These are phyloP conservation scores for Albatrellus ellisii DNA, from an alignment of 768 basidiomycete genomes.

Conservation along the genomic window DNA sequence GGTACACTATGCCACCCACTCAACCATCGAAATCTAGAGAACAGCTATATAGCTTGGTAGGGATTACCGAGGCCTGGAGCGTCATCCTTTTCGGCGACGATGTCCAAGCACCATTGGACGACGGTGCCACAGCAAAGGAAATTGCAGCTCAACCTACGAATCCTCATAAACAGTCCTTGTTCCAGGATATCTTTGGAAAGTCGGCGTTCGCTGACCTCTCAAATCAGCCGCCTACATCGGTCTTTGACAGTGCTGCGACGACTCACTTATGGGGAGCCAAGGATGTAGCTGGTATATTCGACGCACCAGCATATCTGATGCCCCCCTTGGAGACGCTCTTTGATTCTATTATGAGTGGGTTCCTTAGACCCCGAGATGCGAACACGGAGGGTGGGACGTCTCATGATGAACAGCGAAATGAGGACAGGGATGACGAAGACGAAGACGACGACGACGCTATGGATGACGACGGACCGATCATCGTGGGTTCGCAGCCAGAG, in stretches of 20 bases:
- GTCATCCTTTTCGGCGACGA: slow-evolving; percentile 60
- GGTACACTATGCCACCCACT: slow-evolving; percentile 22
- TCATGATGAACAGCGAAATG: slow-evolving; percentile 12
- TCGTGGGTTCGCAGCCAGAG: slow-evolving; percentile 17
- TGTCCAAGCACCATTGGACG: slow-evolving; percentile 26
- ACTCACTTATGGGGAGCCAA: slow-evolving; percentile 25
- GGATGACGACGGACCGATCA: slow-evolving; percentile 6
- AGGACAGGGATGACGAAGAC: slow-evolving; percentile 20
- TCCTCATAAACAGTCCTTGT: slow-evolving; percentile 43
- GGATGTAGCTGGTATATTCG: slow-evolving; percentile 37
- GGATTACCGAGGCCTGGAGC: slow-evolving; percentile 53
- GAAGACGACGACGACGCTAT: slow-evolving; percentile 17
- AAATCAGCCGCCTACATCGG: slow-evolving; percentile 11
- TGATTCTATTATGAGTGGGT: slow-evolving; percentile 41
- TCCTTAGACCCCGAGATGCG: slow-evolving; percentile 24
- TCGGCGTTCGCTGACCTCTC: slow-evolving; percentile 40
- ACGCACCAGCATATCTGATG: slow-evolving; percentile 61
- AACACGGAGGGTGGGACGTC: slow-evolving; percentile 6
- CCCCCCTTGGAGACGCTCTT: slow-evolving; percentile 66
- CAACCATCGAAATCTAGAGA: slow-evolving; percentile 19
- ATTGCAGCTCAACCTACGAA: slow-evolving; percentile 19
- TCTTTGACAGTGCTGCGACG: too few species aligned
- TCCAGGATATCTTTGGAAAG: slow-evolving; percentile 85
- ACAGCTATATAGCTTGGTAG: slow-evolving; percentile 57
- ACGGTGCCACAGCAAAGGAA: slow-evolving; percentile 28